Evolutionary conservation across 2,329 filamentous ascomycete genomes (phyloP), one percentile per base, ranked within the genome.

Genomic region (Aspergillus thermomutatus): DNA sequence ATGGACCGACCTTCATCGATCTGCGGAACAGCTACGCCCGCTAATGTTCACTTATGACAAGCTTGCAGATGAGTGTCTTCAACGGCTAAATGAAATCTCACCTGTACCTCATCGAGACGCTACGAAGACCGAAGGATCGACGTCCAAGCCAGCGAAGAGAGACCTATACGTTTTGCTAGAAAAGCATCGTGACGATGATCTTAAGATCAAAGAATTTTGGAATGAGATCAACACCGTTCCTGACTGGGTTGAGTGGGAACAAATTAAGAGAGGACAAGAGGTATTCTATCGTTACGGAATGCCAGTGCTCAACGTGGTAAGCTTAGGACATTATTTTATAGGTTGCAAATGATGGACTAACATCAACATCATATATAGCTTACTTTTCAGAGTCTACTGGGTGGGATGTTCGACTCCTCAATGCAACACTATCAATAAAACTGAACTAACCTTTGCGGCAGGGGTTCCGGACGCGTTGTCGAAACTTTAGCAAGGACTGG

Each of bases 221-320:
- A 69, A 73, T 0, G 79, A 91, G 66, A 79, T 89, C 55, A 87
- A 85, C 56, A 85, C 81, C 0, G 73, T 91, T 3, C 90, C 89
- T 0, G 78, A 82, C 0, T 92, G 89, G 88, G 89, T 92, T 2
- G 85, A 92, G 68, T 92, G 88, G 89, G 82, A 82, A 1, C 88
- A 91, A 67, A 87, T 93, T 55, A 78, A 81, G 57, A 80, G 89
- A 65, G 90, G 89, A 0, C 89, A 93, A 69, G 83, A 89, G 63
- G 83, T 91, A 0, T 91, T 92, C 66, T 92, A 90, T 70, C 83
- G 89, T 37, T 92, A 92, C 70, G 88, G 84, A 19, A 85, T 84
- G 0, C 83, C 87, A 0, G 82, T 83, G 23, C 72, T 91, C 21
- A 88, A 86, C 7, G 85, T 64, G 25, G 70, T 72, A 40, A 62